Evolutionary conservation across 805 yeast genomes (phyloP).

Genomic region (Saccharomycopsis sp.): DNA sequence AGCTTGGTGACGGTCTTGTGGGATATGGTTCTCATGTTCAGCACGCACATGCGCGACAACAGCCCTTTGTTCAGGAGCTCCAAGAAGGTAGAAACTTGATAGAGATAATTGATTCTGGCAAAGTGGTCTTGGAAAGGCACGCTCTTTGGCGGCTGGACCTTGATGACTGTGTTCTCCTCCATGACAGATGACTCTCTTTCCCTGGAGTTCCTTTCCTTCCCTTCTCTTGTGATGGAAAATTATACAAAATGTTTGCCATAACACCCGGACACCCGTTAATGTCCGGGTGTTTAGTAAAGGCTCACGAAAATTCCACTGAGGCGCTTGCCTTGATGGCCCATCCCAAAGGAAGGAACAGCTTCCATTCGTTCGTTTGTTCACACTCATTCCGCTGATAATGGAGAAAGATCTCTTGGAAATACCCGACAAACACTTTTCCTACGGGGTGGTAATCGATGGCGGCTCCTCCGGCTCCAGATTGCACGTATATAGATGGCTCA

Average conservation of each 20-base stretch:
- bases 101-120: conserved; percentile 15
- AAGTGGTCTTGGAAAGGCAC: conserved; percentile 15
- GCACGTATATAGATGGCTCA: conserved; percentile 75
- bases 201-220: no score
- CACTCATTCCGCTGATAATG: no score
- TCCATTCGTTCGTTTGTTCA: no score
- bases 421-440: no score
- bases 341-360: no score
- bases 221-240: no score
- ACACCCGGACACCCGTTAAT: no score
- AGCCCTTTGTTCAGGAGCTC: not conserved
- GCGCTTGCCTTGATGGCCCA: no score
- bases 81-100: conserved; percentile 10
- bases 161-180: not conserved
- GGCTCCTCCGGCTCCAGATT: conserved; percentile 93
- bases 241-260: no score
- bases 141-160: conserved; percentile 6
- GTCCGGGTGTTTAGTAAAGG: no score
- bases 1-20: conserved; percentile 16
- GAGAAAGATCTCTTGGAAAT: no score
- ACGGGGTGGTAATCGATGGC: conserved; percentile 88
- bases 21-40: conserved; percentile 13
- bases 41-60: conserved; percentile 13
- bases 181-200: not conserved
- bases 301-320: no score